Conservation (phyloP, 768 basidiomycete genomes). For the Pholiota molesta region DNA sequence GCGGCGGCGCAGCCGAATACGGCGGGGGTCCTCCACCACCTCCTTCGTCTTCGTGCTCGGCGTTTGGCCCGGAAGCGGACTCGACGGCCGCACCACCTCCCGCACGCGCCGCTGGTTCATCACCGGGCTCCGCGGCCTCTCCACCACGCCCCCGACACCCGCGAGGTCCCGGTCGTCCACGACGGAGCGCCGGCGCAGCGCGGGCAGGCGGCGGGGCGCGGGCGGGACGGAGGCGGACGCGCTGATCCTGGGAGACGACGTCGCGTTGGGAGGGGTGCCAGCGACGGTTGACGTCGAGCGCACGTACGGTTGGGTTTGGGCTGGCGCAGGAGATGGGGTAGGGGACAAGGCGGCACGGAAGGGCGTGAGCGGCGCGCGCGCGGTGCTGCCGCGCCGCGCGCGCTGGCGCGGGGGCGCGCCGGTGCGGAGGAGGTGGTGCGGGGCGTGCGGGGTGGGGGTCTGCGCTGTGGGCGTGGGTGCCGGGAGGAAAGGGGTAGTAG, state of each 20-base stretch:
- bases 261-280: background rate
- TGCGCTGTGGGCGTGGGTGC: no score
- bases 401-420: background rate
- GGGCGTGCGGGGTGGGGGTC: background rate
- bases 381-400: background rate
- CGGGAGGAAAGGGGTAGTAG: no score
- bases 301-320: no score
- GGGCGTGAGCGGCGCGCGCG: constrained; percentile 4
- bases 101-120: background rate
- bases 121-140: background rate
- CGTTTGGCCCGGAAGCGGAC: no score
- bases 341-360: background rate
- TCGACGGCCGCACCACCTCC: no score
- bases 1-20: constrained; percentile 3
- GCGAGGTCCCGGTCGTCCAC: constrained; percentile 16
- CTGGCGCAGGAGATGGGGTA: no score
- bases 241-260: background rate
- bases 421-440: background rate
- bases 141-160: no score
- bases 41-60: no score
- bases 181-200: background rate
- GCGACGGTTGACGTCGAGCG: background rate
- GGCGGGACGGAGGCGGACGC: background rate
- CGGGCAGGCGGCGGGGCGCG: background rate
- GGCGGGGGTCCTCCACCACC: background rate